Percentiles rank a stretch among this genome's conserved stretches.
Evolutionary conservation across 305 asterid genomes (phyloP).

Genomic region (Fraxinus floribunda): DNA sequence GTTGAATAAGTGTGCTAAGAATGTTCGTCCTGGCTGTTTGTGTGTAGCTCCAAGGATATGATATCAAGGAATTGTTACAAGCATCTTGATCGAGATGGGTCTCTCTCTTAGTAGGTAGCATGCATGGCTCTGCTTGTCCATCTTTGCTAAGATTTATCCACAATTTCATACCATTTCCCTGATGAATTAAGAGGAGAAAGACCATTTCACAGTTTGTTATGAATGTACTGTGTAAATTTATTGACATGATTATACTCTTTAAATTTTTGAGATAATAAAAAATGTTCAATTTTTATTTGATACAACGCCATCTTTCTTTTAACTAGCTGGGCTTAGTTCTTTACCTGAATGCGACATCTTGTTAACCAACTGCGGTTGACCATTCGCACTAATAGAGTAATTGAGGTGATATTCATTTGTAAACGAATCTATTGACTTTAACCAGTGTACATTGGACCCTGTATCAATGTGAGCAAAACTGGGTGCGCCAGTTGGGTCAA

Average conservation of each 20-base stretch:
- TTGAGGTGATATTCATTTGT: background rate
- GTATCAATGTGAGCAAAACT: background rate
- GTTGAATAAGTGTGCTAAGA: background rate
- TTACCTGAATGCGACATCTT: background rate
- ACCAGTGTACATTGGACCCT: background rate
- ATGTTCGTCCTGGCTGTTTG: background rate
- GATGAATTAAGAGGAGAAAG: background rate
- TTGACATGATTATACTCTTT: background rate
- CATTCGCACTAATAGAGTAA: background rate
- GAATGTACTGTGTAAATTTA: background rate
- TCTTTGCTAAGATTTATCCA: background rate
- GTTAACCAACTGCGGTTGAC: background rate
- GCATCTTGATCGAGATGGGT: conserved; percentile 41
- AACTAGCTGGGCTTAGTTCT: background rate
- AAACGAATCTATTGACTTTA: background rate
- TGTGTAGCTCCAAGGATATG: conserved; percentile 78
- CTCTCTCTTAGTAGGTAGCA: background rate
- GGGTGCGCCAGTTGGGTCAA: background rate
- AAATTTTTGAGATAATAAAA: background rate
- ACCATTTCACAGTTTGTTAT: background rate
- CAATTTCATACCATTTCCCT: background rate
- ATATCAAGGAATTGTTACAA: conserved; percentile 81
- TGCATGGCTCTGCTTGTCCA: background rate
- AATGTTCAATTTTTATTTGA: background rate
- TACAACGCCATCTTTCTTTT: background rate